A percentile compares a stretch with the other conserved stretches of the same genome.
phyloP scores from a whole-genome alignment of 169 alveolate species.

The Cryptosporidium viatorum region DNA sequence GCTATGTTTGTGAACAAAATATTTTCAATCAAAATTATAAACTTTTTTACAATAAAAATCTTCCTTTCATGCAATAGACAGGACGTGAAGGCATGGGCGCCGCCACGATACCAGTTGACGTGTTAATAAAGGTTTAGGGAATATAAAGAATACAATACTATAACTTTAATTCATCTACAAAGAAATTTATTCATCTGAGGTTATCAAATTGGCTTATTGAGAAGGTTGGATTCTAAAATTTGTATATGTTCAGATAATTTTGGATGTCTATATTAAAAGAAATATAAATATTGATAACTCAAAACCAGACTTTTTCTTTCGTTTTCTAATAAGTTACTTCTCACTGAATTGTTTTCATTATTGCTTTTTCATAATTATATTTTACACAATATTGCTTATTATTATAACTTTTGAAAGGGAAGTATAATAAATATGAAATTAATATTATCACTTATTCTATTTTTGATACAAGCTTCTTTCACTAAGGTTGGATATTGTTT shows the following conservation, averaged over 20 bases:
- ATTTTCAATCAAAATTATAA: background rate
- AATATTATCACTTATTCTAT: background rate
- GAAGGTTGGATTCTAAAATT: background rate
- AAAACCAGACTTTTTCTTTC: background rate
- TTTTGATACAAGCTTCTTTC: slow-evolving; percentile 24
- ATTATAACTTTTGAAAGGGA: background rate
- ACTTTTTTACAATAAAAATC: slow-evolving; percentile 62
- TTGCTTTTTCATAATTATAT: background rate
- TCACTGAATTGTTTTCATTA: background rate
- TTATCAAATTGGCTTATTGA: background rate
- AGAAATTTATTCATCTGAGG: background rate
- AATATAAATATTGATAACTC: background rate
- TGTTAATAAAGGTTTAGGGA: background rate
- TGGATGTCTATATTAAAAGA: background rate
- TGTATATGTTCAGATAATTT: background rate
- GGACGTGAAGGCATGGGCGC: slow-evolving; percentile 64
- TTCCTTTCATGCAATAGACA: slow-evolving; percentile 47
- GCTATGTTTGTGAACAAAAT: slow-evolving; percentile 38
- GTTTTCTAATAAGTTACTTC: background rate
- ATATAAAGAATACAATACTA: background rate
- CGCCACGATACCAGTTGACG: slow-evolving; percentile 12
- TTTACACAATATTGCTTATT: background rate
- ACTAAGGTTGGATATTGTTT: slow-evolving; percentile 30
- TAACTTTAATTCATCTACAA: background rate
- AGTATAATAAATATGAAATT: slow-evolving; percentile 8